Evolutionary conservation across 371 early-diverging fungal genomes (phyloP), one percentile per base, ranked within the genome.

Genomic region (Blakeslea trispora): DNA sequence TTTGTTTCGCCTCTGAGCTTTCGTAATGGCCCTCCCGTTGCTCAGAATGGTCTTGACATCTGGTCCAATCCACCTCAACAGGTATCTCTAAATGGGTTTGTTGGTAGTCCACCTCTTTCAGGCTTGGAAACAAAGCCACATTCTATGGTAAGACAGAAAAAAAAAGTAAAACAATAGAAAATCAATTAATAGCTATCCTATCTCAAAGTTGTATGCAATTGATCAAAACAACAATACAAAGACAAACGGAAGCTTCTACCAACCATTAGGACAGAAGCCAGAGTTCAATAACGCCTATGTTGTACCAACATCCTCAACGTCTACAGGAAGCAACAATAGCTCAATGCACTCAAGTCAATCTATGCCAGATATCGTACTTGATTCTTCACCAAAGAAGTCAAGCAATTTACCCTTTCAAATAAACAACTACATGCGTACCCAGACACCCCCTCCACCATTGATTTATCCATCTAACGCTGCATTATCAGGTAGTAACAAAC

Each of bases 171-270:
- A n/a, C n/a, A n/a, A n/a, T n/a, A n/a, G n/a, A n/a, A n/a, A n/a
- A n/a, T n/a, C n/a, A n/a, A n/a, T n/a, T n/a, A n/a, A n/a, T n/a
- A n/a, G n/a, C n/a, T 42, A 43, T 40, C 34, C 17, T 34, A 21
- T 14, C n/a, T 34, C 5, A 15, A 34, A 48, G 49, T 22, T 55
- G 50, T 50, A 50, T 45, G 34, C 41, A 5, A 24, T 53, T 32
- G 52, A 59, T 32, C 51, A 55, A 22, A 34, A 23, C 19, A 69
- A 51, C n/a, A 51, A 72, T 58, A 50, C 63, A n/a, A 66, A 66
- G 52, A 62, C 57, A 53, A 52, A 43, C 15, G 42, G 50, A 22
- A 19, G 42, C 18, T 35, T 50, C 18, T 11, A 28, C 7, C 28
- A 10, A 17, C 15, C 35, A 23, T 24, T 22, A 7, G 52, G 57